These are phyloP conservation scores for Andalucia godoyi DNA, from an alignment of 78 protist genomes.

Conservation along the genomic window DNA sequence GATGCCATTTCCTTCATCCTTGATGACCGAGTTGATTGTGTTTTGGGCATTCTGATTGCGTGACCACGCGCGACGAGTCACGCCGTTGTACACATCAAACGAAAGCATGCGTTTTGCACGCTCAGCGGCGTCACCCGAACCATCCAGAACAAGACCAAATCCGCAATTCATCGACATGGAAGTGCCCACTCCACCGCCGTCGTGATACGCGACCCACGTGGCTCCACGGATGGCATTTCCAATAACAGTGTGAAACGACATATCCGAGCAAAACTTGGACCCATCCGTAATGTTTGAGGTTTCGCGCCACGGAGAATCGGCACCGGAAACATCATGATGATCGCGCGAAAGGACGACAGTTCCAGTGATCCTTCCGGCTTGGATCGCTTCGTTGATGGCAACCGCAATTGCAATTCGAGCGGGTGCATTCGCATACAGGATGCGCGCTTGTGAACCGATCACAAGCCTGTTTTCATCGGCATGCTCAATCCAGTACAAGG, in stretches of 20 bases:
- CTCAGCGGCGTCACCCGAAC: conserved; percentile 41
- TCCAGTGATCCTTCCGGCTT: conserved; percentile 35
- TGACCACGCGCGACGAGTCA: conserved; percentile 43
- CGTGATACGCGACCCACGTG: conserved; percentile 67
- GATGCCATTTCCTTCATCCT: too few species aligned
- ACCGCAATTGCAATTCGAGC: conserved; percentile 67
- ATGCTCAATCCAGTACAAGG: conserved; percentile 64
- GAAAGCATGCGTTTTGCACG: conserved; percentile 55
- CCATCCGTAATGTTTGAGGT: conserved; percentile 77
- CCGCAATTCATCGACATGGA: conserved; percentile 88
- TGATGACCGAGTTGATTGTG: conserved; percentile 16
- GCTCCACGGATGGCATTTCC: conserved; percentile 81
- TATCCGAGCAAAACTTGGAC: conserved; percentile 63
- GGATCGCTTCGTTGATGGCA: conserved; percentile 72
- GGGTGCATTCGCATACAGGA: conserved; percentile 53
- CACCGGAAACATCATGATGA: conserved; percentile 84
- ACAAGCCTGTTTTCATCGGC: conserved; percentile 40
- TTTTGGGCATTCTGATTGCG: conserved; percentile 21
- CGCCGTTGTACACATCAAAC: conserved; percentile 89
- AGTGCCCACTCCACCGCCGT: conserved; percentile 80
- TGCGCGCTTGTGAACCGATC: conserved; percentile 76
- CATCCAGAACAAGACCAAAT: conserved; percentile 84
- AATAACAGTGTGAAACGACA: conserved; percentile 70
- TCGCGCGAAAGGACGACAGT: conserved; percentile 66
- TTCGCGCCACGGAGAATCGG: conserved; percentile 81